A percentile compares a stretch with the other conserved stretches of the same genome.
phyloP scores from a whole-genome alignment of 2,329 filamentous ascomycete genomes.

The Metarhizium brunneum region DNA sequence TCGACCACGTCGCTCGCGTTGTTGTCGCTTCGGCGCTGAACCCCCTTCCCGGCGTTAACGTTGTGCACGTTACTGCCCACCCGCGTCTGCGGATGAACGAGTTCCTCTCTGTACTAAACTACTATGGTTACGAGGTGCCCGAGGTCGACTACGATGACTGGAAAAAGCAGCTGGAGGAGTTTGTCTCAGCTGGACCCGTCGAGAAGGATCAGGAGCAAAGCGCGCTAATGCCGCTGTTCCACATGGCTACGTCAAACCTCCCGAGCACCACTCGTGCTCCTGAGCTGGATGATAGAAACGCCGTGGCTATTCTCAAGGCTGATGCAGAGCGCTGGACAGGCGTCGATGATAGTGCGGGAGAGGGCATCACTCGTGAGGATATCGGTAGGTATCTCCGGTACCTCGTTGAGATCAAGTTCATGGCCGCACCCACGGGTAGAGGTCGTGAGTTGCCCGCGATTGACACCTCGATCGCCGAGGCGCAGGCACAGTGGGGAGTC shows the following conservation, averaged over 20 bases:
- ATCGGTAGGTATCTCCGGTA: conserved; percentile 18
- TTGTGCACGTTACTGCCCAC: conserved; percentile 72
- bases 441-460: conserved; percentile 15
- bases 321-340: conserved; percentile 51
- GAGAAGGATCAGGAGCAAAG: conserved; percentile 20
- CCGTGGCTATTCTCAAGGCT: conserved; percentile 51
- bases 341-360: conserved; percentile 43
- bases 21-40: conserved; percentile 65
- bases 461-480: background rate
- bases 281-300: conserved; percentile 53
- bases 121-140: conserved; percentile 65
- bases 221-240: conserved; percentile 52
- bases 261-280: conserved; percentile 60
- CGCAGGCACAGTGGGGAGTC: background rate
- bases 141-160: conserved; percentile 56
- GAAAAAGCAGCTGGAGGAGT: conserved; percentile 19
- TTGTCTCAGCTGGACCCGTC: conserved; percentile 15
- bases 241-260: conserved; percentile 55
- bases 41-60: conserved; percentile 43
- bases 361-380: conserved; percentile 17
- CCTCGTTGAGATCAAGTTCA: conserved; percentile 20
- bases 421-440: conserved; percentile 18
- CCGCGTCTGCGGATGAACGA: conserved; percentile 45
- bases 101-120: conserved; percentile 59
- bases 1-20: conserved; percentile 73